phyloP scores from a whole-genome alignment of 768 basidiomycete genomes.

The Albatrellus ellisii region DNA sequence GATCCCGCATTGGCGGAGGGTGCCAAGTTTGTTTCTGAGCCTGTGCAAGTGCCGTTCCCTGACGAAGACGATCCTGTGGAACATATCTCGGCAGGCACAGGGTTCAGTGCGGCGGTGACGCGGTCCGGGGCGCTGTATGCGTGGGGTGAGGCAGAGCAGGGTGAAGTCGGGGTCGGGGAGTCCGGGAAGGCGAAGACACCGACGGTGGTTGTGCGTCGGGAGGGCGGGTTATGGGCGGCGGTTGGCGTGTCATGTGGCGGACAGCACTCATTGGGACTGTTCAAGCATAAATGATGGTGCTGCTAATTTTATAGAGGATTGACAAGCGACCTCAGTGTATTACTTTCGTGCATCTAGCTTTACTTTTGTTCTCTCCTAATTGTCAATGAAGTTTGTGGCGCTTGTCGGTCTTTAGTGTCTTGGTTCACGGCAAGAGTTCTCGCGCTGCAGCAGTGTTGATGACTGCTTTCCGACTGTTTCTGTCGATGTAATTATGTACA shows the following conservation, averaged over 20 bases:
- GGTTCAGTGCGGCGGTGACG: slow-evolving; percentile 64
- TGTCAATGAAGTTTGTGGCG: too few relatives aligned
- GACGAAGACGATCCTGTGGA: slow-evolving; percentile 43
- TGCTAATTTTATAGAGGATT: too few relatives aligned
- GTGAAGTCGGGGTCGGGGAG: slow-evolving; percentile 48
- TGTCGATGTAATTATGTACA: too few relatives aligned
- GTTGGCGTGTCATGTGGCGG: slow-evolving; percentile 60
- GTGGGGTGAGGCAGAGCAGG: slow-evolving; percentile 72
- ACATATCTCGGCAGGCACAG: slow-evolving; percentile 52
- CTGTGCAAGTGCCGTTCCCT: slow-evolving; percentile 53
- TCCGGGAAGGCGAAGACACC: slow-evolving; percentile 53
- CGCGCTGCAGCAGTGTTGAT: too few relatives aligned
- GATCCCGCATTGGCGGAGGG: slow-evolving; percentile 44
- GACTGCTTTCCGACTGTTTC: too few relatives aligned
- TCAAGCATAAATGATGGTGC: too few relatives aligned
- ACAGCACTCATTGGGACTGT: slow-evolving; percentile 50
- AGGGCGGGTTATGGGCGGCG: slow-evolving; percentile 60
- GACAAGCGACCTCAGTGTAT: too few relatives aligned
- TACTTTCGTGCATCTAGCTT: too few relatives aligned
- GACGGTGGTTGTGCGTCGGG: slow-evolving; percentile 52
- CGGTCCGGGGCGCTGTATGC: slow-evolving; percentile 53
- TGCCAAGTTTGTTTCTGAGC: slow-evolving; percentile 44
- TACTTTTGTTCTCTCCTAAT: too few relatives aligned
- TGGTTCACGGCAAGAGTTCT: too few relatives aligned
- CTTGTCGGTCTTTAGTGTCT: too few relatives aligned